Evolutionary conservation across 148 eudicot genomes (phyloP).

Genomic region (Chenopodium formosanum): DNA sequence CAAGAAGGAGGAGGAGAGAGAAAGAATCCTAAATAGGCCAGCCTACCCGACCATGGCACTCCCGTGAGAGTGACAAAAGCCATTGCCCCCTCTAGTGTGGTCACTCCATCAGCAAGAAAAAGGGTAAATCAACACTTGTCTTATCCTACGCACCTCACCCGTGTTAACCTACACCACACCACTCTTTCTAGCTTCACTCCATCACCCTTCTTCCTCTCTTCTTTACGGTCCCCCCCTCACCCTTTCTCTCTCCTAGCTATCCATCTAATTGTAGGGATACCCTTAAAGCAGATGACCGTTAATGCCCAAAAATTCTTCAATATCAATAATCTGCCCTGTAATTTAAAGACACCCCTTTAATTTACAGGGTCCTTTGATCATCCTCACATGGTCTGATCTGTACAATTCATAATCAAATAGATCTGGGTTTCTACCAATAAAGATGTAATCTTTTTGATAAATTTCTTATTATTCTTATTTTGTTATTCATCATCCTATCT

Average conservation of each 20-base stretch:
- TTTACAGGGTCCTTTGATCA: slow-evolving; percentile 26
- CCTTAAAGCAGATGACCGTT: slow-evolving; percentile 38
- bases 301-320: slow-evolving; percentile 1
- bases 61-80: slow-evolving; percentile 57
- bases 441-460: slow-evolving; percentile 44
- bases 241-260: slow-evolving; percentile 21
- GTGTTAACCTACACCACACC: slow-evolving; percentile 19
- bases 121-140: background rate
- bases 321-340: background rate
- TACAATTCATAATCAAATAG: slow-evolving; percentile 35
- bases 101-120: slow-evolving; percentile 1
- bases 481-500: slow-evolving; percentile 35
- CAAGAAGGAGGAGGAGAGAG: background rate
- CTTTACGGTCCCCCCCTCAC: background rate
- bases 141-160: slow-evolving; percentile 18
- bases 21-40: slow-evolving; percentile 24
- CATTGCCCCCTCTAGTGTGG: slow-evolving; percentile 28
- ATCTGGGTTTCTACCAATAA: slow-evolving; percentile 46
- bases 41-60: slow-evolving; percentile 39
- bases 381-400: slow-evolving; percentile 42
- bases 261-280: slow-evolving; percentile 20
- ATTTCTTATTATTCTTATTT: slow-evolving; percentile 32
- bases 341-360: slow-evolving; percentile 19
- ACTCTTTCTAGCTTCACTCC: slow-evolving; percentile 6
- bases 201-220: background rate